Evolutionary conservation across 169 alveolate species (phyloP).

Genomic region (Cyclospora cayetanensis): DNA sequence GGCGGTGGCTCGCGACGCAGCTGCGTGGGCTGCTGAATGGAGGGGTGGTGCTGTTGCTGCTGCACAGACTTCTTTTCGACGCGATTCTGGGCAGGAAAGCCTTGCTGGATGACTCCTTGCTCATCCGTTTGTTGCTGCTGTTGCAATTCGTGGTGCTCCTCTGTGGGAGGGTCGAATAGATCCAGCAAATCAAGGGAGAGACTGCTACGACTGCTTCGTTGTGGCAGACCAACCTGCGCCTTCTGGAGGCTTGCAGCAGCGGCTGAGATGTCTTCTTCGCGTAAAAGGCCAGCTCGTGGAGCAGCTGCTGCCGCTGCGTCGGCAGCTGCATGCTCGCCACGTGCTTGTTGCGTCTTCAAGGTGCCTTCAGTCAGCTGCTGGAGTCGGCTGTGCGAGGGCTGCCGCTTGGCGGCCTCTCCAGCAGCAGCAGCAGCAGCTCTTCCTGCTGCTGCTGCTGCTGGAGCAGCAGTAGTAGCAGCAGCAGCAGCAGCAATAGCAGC

Average conservation of each 20-base stretch:
- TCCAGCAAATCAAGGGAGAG: not conserved
- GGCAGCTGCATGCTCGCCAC: not conserved
- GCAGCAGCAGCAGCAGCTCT: not conserved
- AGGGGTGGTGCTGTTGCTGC: not conserved
- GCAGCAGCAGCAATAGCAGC: constrained; percentile 37
- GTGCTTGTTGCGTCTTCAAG: not conserved
- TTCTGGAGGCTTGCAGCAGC: not conserved
- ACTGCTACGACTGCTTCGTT: not conserved
- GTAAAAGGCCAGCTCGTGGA: not conserved
- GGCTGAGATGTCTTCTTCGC: too few relatives aligned
- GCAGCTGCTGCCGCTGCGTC: constrained; percentile 1
- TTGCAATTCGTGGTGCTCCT: not conserved
- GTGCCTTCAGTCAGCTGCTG: not conserved
- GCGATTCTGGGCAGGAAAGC: not conserved
- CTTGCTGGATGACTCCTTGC: not conserved
- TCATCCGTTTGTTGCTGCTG: constrained; percentile 6
- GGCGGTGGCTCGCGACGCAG: too few relatives aligned
- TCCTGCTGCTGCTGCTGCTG: constrained; percentile 8
- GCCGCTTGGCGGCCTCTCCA: not conserved
- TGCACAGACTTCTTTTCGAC: not conserved
- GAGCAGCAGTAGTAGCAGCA: constrained; percentile 20
- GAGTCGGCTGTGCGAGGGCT: not conserved
- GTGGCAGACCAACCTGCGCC: not conserved
- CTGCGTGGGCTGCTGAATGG: too few relatives aligned
- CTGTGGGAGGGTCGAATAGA: not conserved